Evolutionary conservation across 352 stramenopile genomes (phyloP).

Genomic region (Phytophthora kernoviae): DNA sequence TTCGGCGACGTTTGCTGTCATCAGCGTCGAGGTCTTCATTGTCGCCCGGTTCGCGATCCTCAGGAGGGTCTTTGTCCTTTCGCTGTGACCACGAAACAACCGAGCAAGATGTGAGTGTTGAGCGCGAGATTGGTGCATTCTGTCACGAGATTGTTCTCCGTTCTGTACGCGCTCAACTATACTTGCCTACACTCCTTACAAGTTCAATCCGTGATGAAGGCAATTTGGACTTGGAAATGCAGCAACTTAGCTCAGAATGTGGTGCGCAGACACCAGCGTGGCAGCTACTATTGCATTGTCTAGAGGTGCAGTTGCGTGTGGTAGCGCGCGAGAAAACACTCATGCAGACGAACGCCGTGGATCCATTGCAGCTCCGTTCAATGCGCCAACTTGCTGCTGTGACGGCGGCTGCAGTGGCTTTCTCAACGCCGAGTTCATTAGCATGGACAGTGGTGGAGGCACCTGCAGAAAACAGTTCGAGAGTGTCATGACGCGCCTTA

Average conservation of each 20-base stretch:
- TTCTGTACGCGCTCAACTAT: constrained; percentile 46
- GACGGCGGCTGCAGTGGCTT: constrained; percentile 41
- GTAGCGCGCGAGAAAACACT: constrained; percentile 48
- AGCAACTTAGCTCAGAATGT: constrained; percentile 48
- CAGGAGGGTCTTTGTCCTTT: constrained; percentile 16
- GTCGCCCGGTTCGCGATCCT: constrained; percentile 27
- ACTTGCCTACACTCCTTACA: constrained; percentile 59
- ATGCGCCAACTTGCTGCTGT: constrained; percentile 60
- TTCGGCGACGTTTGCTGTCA: constrained; percentile 37
- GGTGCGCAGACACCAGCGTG: constrained; percentile 49
- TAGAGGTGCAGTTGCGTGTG: constrained; percentile 66
- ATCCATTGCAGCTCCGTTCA: constrained; percentile 59
- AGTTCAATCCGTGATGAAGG: constrained; percentile 48
- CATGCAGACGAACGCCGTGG: constrained; percentile 33
- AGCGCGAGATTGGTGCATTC: constrained; percentile 58
- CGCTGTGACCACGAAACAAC: constrained; percentile 12
- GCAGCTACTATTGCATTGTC: constrained; percentile 60
- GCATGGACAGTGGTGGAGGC: constrained; percentile 51
- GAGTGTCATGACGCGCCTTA: constrained; percentile 47
- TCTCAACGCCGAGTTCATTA: constrained; percentile 47
- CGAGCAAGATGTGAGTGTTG: constrained; percentile 36
- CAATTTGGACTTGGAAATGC: constrained; percentile 55
- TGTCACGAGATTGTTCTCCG: constrained; percentile 57
- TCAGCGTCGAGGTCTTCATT: constrained; percentile 37
- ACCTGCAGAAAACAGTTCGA: constrained; percentile 50